These are phyloP conservation scores for Fraxinus pennsylvanica DNA, from an alignment of 257 asterid genomes.

Conservation along the genomic window DNA sequence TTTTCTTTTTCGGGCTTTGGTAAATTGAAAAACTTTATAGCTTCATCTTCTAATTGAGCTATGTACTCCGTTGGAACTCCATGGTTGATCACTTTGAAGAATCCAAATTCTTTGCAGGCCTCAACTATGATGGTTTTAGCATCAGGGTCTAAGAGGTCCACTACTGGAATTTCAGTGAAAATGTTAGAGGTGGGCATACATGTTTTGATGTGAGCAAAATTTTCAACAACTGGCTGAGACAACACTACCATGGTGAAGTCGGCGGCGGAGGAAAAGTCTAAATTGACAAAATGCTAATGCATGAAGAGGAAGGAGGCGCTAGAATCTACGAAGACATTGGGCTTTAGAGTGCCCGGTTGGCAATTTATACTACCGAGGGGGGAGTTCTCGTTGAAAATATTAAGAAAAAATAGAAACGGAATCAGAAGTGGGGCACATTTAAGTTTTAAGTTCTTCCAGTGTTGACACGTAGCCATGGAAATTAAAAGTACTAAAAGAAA, in stretches of 20 bases:
- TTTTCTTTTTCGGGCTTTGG: conserved; percentile 40
- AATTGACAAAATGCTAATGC: neutral
- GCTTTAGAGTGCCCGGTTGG: neutral
- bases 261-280: neutral
- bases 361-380: neutral
- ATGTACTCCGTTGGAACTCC: conserved; percentile 40
- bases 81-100: conserved; percentile 49
- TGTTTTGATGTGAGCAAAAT: conserved; percentile 34
- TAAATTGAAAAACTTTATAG: conserved; percentile 33
- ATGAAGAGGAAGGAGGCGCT: neutral
- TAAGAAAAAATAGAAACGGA: neutral
- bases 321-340: neutral
- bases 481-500: neutral
- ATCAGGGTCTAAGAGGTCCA: conserved; percentile 31
- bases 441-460: neutral
- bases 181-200: conserved; percentile 35
- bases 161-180: conserved; percentile 37
- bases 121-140: conserved; percentile 34
- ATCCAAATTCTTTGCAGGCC: conserved; percentile 48
- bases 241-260: conserved; percentile 35
- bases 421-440: neutral
- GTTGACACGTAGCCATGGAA: neutral
- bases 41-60: conserved; percentile 32
- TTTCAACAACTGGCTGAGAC: conserved; percentile 30
- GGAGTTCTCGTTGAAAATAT: neutral